Evolutionary conservation across 257 asterid species (phyloP).

Genomic region (Scutellaria barbata): DNA sequence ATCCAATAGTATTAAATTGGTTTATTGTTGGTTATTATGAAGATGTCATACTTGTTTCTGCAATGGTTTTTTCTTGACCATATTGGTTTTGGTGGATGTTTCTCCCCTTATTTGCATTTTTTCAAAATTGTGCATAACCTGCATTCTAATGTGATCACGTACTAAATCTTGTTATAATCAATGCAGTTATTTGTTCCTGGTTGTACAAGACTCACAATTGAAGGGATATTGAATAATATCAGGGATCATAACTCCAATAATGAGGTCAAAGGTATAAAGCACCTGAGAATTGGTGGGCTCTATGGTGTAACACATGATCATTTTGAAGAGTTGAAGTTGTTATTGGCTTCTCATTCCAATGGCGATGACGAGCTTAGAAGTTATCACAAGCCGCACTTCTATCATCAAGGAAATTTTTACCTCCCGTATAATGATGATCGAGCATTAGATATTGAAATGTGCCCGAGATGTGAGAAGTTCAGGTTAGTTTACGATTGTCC

Average conservation of each 20-base stretch:
- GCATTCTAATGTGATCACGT: not conserved
- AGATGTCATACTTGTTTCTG: not conserved
- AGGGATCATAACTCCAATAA: conserved; percentile 50
- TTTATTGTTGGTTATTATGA: not conserved
- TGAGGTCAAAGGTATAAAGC: conserved; percentile 56
- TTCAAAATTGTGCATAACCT: not conserved
- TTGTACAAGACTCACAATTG: conserved; percentile 72
- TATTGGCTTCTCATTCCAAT: conserved; percentile 45
- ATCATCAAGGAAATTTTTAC: conserved; percentile 55
- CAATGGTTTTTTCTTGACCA: not conserved
- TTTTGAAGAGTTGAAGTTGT: conserved; percentile 51
- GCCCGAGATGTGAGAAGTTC: conserved; percentile 73
- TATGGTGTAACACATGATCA: conserved; percentile 63
- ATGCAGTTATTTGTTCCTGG: conserved; percentile 85
- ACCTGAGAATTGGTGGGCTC: conserved; percentile 72
- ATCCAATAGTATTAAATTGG: not conserved
- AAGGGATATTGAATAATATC: conserved; percentile 57
- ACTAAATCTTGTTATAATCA: conserved; percentile 26
- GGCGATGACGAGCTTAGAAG: conserved; percentile 33
- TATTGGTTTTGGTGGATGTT: conserved; percentile 3
- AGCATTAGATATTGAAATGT: conserved; percentile 72
- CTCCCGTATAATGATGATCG: conserved; percentile 72
- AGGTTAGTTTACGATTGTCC: conserved; percentile 89
- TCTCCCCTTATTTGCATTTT: too few species aligned
- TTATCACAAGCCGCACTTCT: conserved; percentile 59